Evolutionary conservation across 495 filamentous ascomycete genomes (phyloP).

Genomic region (Lentithecium fluviatile): DNA sequence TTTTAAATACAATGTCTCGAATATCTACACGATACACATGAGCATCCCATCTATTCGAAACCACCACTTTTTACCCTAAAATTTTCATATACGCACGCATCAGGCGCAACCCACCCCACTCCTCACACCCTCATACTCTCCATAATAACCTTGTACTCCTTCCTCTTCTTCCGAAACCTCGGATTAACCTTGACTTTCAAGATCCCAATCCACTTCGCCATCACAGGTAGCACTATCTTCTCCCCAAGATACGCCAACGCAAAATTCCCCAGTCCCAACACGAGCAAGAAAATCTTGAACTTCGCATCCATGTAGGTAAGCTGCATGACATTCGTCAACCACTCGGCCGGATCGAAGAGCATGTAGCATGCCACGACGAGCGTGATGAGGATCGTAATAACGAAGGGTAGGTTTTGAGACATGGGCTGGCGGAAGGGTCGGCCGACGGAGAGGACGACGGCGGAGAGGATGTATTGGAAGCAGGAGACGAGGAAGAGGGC

Average conservation of each 20-base stretch:
- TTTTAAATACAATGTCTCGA: no score
- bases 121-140: constrained; percentile 62
- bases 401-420: constrained; percentile 76
- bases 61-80: no score
- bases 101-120: no score
- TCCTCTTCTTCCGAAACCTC: constrained; percentile 67
- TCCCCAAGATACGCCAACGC: constrained; percentile 67
- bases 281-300: constrained; percentile 71
- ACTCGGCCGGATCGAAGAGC: constrained; percentile 67
- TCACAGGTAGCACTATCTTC: constrained; percentile 61
- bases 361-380: constrained; percentile 70
- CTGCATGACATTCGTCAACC: constrained; percentile 76
- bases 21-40: no score
- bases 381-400: constrained; percentile 69
- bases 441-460: constrained; percentile 84
- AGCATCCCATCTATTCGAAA: no score
- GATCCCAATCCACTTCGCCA: constrained; percentile 68
- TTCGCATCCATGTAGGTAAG: constrained; percentile 68
- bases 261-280: constrained; percentile 66
- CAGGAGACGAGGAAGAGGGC: constrained; percentile 84
- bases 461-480: constrained; percentile 90
- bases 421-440: constrained; percentile 83
- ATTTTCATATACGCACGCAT: no score
- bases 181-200: constrained; percentile 55
- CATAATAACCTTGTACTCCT: constrained; percentile 78